A percentile compares a stretch with the other conserved stretches of the same genome.
Evolutionary conservation across 2,329 filamentous ascomycete species (phyloP).

Genomic region (Tympanopsis confertula): DNA sequence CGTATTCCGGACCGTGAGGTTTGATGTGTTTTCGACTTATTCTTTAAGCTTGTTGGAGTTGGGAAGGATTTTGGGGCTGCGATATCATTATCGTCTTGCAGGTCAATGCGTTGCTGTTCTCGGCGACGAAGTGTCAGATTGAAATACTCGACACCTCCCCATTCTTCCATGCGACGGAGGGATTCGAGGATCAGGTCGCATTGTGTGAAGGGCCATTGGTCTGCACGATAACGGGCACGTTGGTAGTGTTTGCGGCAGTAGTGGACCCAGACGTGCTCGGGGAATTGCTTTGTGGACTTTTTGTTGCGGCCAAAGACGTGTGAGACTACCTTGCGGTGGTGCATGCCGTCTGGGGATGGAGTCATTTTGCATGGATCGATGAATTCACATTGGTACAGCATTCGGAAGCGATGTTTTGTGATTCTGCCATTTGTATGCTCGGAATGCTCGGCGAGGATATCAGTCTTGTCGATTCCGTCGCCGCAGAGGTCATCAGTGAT

Average conservation of each 20-base stretch:
- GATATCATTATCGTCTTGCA: background rate
- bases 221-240: conserved; percentile 22
- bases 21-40: no score
- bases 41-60: background rate
- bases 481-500: no score
- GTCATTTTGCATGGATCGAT: background rate
- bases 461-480: no score
- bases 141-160: conserved; percentile 19
- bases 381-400: no score
- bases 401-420: no score
- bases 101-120: conserved; percentile 4
- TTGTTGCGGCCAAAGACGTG: conserved; percentile 39
- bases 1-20: no score
- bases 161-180: conserved; percentile 19
- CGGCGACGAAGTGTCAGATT: conserved; percentile 14
- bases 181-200: conserved; percentile 21
- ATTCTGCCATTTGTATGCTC: no score
- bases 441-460: no score
- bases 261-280: conserved; percentile 25
- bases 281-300: conserved; percentile 26
- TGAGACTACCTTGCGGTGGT: conserved; percentile 29
- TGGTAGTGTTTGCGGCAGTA: conserved; percentile 38
- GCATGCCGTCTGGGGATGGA: conserved; percentile 2
- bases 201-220: conserved; percentile 21
- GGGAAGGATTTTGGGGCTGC: background rate